Evolutionary conservation across 2,329 filamentous ascomycete species (phyloP).

Genomic region (Neofusicoccum laricinum): DNA sequence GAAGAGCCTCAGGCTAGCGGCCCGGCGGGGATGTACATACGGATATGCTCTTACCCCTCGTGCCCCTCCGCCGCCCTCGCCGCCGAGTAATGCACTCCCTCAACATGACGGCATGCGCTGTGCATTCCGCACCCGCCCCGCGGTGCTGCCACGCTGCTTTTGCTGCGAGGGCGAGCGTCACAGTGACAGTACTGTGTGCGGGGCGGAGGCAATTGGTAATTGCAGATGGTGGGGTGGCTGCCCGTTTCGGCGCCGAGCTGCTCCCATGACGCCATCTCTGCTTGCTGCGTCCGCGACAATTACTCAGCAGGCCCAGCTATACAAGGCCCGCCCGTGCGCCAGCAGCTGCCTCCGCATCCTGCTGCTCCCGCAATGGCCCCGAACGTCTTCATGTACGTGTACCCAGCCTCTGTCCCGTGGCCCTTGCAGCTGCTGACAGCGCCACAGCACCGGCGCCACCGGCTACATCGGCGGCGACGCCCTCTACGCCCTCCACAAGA

Average conservation of each 20-base stretch:
- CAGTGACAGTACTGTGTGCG: too few species aligned
- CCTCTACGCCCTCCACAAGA: conserved; percentile 3
- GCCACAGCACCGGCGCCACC: conserved; percentile 4
- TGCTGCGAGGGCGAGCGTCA: too few species aligned
- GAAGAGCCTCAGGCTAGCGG: neutral
- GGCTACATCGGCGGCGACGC: conserved; percentile 17
- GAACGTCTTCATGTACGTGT: conserved; percentile 9
- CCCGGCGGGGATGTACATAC: too few species aligned
- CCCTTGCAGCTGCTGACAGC: neutral
- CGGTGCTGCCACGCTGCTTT: too few species aligned
- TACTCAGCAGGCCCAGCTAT: neutral
- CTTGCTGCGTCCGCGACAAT: neutral
- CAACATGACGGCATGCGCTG: too few species aligned
- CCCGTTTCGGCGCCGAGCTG: neutral
- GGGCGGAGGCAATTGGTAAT: neutral
- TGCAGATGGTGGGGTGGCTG: neutral
- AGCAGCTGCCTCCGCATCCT: neutral
- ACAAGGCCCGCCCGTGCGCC: neutral
- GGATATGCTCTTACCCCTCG: too few species aligned
- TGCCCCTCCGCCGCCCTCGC: too few species aligned
- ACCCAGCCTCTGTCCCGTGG: neutral
- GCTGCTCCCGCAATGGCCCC: neutral
- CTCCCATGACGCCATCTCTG: neutral
- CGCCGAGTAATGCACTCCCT: too few species aligned
- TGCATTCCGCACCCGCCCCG: too few species aligned